Evolutionary conservation across 169 alveolate genomes (phyloP), one percentile per base, ranked within the genome.

Genomic region (Babesia divergens): DNA sequence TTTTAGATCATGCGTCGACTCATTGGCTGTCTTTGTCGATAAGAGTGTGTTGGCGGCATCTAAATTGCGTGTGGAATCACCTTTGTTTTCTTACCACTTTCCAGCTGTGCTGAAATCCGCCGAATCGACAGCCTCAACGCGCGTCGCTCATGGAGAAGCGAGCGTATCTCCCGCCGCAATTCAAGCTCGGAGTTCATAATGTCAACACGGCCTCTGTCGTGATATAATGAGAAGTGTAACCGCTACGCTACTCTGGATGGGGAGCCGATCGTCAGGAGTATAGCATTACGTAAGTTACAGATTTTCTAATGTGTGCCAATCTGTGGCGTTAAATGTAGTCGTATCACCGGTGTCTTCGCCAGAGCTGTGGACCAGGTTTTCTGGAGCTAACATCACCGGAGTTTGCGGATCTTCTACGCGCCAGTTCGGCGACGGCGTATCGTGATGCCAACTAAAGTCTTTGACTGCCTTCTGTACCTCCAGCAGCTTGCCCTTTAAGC

Each of bases 371-470:
- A 18, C 59, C 24, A 43, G 7, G 29, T 29, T 16, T 13, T 34
- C 59, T n/a, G 59, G 51, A 11, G 59, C 22, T 20, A 62, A 24
- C 34, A 34, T 62, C 43, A 62, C 40, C 13, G 47, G 35, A 16
- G 72, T 42, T 26, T 14, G 72, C n/a, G 11, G 28, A 2, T 8
- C 24, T 22, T n/a, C 13, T 11, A 44, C 28, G 28, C 22, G 26
- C 74, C 81, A 77, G 44, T 77, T 77, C 18, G 86, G 86, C 37
- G 82, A 58, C 1, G 44, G 31, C 1, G 18, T 28, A 1, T 40
- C 54, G 22, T 56, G 74, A 43, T 77, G 86, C 82, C 86, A 77
- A 8, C 74, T 77, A 46, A 77, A 77, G 55, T 77, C 86, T 22
- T 22, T 68, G 6, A 42, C 56, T 4, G 51, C 16, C 2, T 29